A percentile compares a stretch with the other conserved stretches of the same genome.
These are phyloP conservation scores for Saururus chinensis DNA, from an alignment of 164 flowering plant species.

Conservation along the genomic window DNA sequence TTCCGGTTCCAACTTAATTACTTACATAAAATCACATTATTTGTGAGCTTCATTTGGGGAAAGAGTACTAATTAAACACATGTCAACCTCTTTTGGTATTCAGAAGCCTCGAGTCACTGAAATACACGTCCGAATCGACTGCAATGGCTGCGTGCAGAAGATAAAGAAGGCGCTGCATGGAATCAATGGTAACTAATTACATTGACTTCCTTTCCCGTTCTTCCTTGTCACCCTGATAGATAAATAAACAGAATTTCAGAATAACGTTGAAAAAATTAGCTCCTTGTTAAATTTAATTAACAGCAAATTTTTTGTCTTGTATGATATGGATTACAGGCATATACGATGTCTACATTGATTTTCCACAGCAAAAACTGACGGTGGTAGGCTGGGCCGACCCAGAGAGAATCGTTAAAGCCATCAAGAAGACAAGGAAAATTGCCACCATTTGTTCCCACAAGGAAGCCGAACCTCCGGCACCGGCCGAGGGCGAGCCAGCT, in stretches of 20 bases:
- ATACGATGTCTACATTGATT: conserved; percentile 51
- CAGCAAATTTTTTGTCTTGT: neutral
- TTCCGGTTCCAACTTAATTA: neutral
- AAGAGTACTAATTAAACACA: neutral
- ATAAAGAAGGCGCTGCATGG: conserved; percentile 81
- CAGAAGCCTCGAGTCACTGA: conserved; percentile 81
- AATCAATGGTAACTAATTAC: conserved; percentile 35
- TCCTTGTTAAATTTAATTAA: neutral
- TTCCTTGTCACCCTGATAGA: neutral
- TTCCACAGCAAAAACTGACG: conserved; percentile 74
- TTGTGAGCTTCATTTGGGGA: neutral
- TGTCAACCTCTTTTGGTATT: neutral
- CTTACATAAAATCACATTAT: neutral
- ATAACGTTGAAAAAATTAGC: no score
- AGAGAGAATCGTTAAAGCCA: conserved; percentile 67
- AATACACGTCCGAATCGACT: conserved; percentile 86
- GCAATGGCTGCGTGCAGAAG: conserved; percentile 94
- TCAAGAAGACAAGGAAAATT: conserved; percentile 67
- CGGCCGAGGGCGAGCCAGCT: conserved; percentile 12
- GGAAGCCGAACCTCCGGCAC: conserved; percentile 33
- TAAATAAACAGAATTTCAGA: no score
- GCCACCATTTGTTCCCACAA: conserved; percentile 68
- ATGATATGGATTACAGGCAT: conserved; percentile 43
- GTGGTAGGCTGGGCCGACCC: conserved; percentile 85
- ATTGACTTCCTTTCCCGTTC: neutral